Conservation (phyloP, 345 rosid genomes). For the Excoecaria cochinchinensis region DNA sequence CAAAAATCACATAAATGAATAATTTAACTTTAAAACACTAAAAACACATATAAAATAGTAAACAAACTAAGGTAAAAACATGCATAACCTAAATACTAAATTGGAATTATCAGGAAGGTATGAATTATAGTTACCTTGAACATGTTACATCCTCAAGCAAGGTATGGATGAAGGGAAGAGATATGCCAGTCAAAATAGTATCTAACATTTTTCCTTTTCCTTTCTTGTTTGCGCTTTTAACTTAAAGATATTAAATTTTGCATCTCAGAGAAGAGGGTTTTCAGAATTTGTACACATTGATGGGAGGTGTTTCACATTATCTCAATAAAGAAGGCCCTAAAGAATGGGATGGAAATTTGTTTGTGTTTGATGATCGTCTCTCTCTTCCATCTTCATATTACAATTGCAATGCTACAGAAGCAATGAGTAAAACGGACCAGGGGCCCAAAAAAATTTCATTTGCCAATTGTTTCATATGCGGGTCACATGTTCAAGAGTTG, state of each 20-base stretch:
- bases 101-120: no score
- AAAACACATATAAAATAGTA: no score
- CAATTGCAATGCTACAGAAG: constrained; percentile 34
- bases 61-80: no score
- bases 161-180: no score
- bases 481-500: constrained; percentile 55
- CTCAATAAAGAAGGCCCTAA: constrained; percentile 67
- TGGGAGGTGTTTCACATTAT: constrained; percentile 88
- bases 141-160: no score
- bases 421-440: constrained; percentile 25
- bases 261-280: constrained; percentile 70
- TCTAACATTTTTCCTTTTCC: not conserved
- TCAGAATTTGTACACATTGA: constrained; percentile 69
- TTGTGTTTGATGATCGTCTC: constrained; percentile 87
- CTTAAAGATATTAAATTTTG: constrained; percentile 19
- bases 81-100: no score
- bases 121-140: no score
- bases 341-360: constrained; percentile 84
- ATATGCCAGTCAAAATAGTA: no score
- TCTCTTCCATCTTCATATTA: constrained; percentile 75
- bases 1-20: no score
- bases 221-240: not conserved
- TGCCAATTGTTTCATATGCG: constrained; percentile 69
- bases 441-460: constrained; percentile 40
- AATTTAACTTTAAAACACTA: no score